A percentile compares a stretch with the other conserved stretches of the same genome.
phyloP scores from a whole-genome alignment of 805 yeast species.

The Spathaspora boniae region DNA sequence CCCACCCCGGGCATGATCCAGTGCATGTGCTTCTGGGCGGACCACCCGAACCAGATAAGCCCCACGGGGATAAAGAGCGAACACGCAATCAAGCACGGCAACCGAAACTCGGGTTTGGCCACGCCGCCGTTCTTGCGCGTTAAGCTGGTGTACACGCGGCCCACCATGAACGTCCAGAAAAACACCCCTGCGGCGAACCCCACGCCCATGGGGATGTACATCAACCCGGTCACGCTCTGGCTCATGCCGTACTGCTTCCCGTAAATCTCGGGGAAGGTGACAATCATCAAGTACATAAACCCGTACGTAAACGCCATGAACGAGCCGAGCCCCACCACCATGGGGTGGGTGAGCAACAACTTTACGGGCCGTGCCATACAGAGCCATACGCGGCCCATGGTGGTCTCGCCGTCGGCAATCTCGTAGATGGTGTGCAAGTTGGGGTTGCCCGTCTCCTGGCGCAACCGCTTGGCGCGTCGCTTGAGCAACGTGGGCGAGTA shows the following conservation, averaged over 20 bases:
- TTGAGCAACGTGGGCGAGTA: conserved; percentile 33
- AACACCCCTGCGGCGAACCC: conserved; percentile 32
- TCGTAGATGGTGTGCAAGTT: conserved; percentile 38
- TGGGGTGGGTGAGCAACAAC: conserved; percentile 32
- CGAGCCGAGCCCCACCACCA: conserved; percentile 38
- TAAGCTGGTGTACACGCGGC: conserved; percentile 21
- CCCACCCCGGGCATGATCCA: conserved; percentile 41
- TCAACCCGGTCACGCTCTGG: conserved; percentile 29
- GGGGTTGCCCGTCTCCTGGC: conserved; percentile 32
- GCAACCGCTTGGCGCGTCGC: conserved; percentile 22
- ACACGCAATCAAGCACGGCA: conserved; percentile 33
- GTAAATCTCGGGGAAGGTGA: conserved; percentile 35
- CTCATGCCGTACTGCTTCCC: conserved; percentile 25
- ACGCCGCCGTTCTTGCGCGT: conserved; percentile 27
- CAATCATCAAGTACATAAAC: conserved; percentile 40
- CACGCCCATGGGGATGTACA: conserved; percentile 38
- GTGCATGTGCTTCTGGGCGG: conserved; percentile 30
- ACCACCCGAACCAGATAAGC: conserved; percentile 40
- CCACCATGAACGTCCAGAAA: conserved; percentile 27
- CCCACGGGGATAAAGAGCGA: conserved; percentile 35
- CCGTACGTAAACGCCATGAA: conserved; percentile 42
- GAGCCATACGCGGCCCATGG: conserved; percentile 18
- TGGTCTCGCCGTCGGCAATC: conserved; percentile 26
- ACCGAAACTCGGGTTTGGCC: conserved; percentile 35
- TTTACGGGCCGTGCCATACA: conserved; percentile 32